Base-by-base conservation (phyloP, 1,284 basidiomycete species). In the Ceratobasidium sp. region DNA sequence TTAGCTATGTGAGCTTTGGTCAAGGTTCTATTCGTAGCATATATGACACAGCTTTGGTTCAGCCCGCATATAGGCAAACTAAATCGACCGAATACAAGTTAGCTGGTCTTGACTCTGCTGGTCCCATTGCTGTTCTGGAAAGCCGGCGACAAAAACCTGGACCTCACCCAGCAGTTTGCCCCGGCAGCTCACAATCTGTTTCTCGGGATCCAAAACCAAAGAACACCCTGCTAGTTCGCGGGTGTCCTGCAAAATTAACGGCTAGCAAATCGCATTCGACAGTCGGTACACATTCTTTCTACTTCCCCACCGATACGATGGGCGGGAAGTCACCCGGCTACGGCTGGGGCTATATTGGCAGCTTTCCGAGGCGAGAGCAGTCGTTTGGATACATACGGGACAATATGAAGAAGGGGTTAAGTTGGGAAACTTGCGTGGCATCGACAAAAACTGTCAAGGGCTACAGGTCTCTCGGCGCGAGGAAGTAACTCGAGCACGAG, bases 321-420 rank as follows among this genome's bases (percentile, higher is more conserved):
- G 78, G 78, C 18, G 71, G 71, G 30, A 67, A 75, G 48, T 73
- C 78, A n/a, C n/a, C 78, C 18, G 78, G 78, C 27, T 78, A 78
- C 50, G 78, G 73, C 4, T 75, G 66, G 55, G 78, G 78, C 7
- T 78, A 78, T 59, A n/a, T 3, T 7, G 54, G 73, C 3, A 78
- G 78, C 66, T 70, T 57, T 59, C 73, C 74, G 1, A 46, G 73
- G 48, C 7, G 38, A 23, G 27, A 55, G 16, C 30, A 30, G 2
- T 55, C 38, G 12, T 41, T 33, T 6, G 38, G 55, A 8, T 78
- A 78, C 30, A n/a, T 68, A 10, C 59, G 78, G 3, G 78, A 78
- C 55, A 68, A 27, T 7, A 76, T 78, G 78, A 76, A 70, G 35
- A 75, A 68, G 46, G 77, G 77, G 23, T 1, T 41, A 5, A n/a